Evolutionary conservation across 2,329 filamentous ascomycete genomes (phyloP).

Genomic region (Leptographium radiaticola): DNA sequence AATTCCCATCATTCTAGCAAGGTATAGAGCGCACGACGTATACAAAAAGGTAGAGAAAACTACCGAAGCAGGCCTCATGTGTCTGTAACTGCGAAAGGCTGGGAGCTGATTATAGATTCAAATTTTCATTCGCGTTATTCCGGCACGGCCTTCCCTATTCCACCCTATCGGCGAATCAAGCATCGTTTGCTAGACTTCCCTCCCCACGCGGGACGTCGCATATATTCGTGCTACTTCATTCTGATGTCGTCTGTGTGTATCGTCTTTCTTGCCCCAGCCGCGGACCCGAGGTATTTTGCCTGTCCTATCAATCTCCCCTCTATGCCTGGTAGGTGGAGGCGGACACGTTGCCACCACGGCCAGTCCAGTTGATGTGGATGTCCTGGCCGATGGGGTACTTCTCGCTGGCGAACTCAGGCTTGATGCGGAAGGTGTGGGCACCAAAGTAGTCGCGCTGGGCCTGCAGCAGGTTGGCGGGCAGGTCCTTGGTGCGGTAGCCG

Average conservation of each 20-base stretch:
- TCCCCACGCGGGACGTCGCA: neutral
- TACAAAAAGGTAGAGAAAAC: neutral
- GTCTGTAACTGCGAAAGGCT: neutral
- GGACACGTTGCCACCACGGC: constrained; percentile 91
- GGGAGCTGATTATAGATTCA: neutral
- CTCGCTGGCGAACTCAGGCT: constrained; percentile 62
- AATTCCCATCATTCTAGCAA: neutral
- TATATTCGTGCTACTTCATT: neutral
- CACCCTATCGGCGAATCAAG: neutral
- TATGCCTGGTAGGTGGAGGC: constrained; percentile 97
- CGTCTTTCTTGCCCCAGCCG: neutral
- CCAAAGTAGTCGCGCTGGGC: constrained; percentile 99
- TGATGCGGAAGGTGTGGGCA: constrained; percentile 79
- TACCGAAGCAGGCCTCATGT: neutral
- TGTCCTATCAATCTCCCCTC: constrained; percentile 13
- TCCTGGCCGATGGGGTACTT: constrained; percentile 79
- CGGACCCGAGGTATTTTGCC: neutral
- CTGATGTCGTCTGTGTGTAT: neutral
- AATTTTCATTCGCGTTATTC: neutral
- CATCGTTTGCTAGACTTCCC: neutral
- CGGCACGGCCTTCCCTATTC: too few relatives aligned
- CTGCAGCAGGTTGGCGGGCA: constrained; percentile 96
- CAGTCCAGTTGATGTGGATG: constrained; percentile 99
- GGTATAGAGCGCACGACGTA: neutral
- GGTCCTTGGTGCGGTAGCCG: constrained; percentile 91